Evolutionary conservation across 345 rosid genomes (phyloP).

Genomic region (Pugionium cornutum): DNA sequence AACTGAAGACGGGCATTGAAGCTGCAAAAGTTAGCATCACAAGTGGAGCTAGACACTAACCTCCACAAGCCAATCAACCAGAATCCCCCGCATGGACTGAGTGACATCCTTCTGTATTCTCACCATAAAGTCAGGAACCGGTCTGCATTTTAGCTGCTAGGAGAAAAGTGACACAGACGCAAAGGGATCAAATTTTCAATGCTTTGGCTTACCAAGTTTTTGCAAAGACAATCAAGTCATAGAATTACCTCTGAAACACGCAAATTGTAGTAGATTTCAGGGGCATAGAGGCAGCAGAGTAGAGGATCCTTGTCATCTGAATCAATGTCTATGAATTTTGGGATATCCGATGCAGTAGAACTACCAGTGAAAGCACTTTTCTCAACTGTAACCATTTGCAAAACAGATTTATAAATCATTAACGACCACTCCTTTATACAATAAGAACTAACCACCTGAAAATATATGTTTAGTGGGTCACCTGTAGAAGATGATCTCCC

Average conservation of each 20-base stretch:
- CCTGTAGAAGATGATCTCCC: conserved; percentile 35
- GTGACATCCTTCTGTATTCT: conserved; percentile 72
- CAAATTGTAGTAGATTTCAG: conserved; percentile 68
- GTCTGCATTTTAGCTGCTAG: conserved; percentile 70
- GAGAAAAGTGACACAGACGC: conserved; percentile 22
- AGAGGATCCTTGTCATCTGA: conserved; percentile 63
- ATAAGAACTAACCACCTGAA: neutral
- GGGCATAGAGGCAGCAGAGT: conserved; percentile 74
- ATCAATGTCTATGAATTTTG: conserved; percentile 62
- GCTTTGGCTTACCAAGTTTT: conserved; percentile 12
- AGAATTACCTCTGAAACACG: conserved; percentile 80
- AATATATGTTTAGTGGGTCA: conserved; percentile 12
- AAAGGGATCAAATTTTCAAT: conserved; percentile 5
- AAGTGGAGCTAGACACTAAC: conserved; percentile 41
- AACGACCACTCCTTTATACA: neutral
- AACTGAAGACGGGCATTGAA: neutral
- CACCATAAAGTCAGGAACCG: conserved; percentile 65
- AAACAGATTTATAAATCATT: neutral
- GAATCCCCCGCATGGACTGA: conserved; percentile 82
- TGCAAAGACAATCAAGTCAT: conserved; percentile 9
- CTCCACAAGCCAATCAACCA: conserved; percentile 99
- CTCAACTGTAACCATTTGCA: conserved; percentile 46
- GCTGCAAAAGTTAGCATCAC: conserved; percentile 22
- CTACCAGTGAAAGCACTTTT: conserved; percentile 38
- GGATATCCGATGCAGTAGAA: conserved; percentile 40